phyloP scores from a whole-genome alignment of 1,284 basidiomycete genomes.

The Ustilago trichophora region DNA sequence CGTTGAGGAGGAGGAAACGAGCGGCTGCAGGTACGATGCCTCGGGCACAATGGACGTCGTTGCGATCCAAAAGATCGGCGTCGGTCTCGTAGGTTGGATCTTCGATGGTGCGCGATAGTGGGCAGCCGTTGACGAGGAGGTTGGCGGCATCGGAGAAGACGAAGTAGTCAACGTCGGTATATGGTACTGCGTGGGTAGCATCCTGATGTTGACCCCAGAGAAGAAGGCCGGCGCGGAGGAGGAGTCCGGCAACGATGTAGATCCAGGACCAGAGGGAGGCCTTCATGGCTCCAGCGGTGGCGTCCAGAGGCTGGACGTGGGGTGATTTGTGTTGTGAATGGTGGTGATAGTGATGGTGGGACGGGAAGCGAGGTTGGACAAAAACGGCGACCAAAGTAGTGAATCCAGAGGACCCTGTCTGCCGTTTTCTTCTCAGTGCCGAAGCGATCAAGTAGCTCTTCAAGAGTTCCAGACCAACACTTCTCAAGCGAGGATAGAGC shows the following conservation, averaged over 20 bases:
- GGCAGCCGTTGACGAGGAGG: slow-evolving; percentile 49
- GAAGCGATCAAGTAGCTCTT: slow-evolving; percentile 1
- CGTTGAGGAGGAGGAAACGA: slow-evolving; percentile 71
- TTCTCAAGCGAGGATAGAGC: too few species aligned
- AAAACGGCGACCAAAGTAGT: too few species aligned
- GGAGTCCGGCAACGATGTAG: slow-evolving; percentile 69
- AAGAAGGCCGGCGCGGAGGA: slow-evolving; percentile 77
- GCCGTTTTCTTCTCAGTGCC: too few species aligned
- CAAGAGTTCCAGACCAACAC: background rate
- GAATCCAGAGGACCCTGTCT: too few species aligned
- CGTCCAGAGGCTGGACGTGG: too few species aligned
- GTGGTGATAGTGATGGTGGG: too few species aligned
- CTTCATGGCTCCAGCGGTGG: slow-evolving; percentile 30
- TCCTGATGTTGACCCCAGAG: slow-evolving; percentile 90
- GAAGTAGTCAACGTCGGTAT: slow-evolving; percentile 95
- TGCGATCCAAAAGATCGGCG: slow-evolving; percentile 43
- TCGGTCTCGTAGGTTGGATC: slow-evolving; percentile 33
- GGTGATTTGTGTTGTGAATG: too few species aligned
- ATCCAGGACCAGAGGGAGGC: slow-evolving; percentile 15
- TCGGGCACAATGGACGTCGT: slow-evolving; percentile 50
- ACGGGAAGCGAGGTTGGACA: too few species aligned
- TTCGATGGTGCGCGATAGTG: slow-evolving; percentile 44
- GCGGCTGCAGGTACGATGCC: slow-evolving; percentile 53
- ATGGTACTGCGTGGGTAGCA: slow-evolving; percentile 81
- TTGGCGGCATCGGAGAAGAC: slow-evolving; percentile 90